These are phyloP conservation scores for Talaromyces sp. DNA, from an alignment of 2,329 filamentous ascomycete species.

Conservation along the genomic window DNA sequence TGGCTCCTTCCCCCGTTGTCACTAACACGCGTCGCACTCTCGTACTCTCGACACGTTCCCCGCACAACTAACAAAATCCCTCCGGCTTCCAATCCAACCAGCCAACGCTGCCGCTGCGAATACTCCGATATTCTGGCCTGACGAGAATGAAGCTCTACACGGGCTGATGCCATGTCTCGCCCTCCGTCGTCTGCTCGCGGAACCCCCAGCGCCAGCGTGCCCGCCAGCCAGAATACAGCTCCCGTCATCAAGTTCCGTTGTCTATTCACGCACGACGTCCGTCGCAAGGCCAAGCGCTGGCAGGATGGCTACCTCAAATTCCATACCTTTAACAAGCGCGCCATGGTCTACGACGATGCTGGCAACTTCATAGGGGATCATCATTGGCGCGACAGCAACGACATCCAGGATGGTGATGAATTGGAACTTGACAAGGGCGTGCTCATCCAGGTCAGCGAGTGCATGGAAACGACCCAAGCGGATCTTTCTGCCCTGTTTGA, in stretches of 20 bases:
- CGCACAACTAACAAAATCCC: not conserved
- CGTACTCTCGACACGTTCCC: not conserved
- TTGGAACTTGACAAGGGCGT: slow-evolving; percentile 69
- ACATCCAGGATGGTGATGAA: slow-evolving; percentile 77
- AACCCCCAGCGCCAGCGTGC: slow-evolving; percentile 32
- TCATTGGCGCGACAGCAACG: slow-evolving; percentile 66
- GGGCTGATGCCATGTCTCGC: slow-evolving; percentile 16
- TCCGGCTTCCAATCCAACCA: not conserved
- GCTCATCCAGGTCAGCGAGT: slow-evolving; percentile 75
- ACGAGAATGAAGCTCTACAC: not conserved
- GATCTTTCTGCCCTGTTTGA: slow-evolving; percentile 71
- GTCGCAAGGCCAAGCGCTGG: slow-evolving; percentile 86
- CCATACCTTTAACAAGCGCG: slow-evolving; percentile 82
- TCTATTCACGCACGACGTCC: slow-evolving; percentile 79
- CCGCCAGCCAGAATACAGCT: slow-evolving; percentile 59
- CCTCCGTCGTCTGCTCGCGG: slow-evolving; percentile 22
- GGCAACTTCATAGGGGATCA: slow-evolving; percentile 78
- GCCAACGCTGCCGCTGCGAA: not conserved
- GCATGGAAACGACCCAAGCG: slow-evolving; percentile 65
- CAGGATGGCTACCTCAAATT: slow-evolving; percentile 85
- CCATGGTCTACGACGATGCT: slow-evolving; percentile 83
- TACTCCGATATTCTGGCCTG: not conserved
- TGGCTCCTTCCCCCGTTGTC: too few relatives aligned
- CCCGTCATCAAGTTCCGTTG: slow-evolving; percentile 76
- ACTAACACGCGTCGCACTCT: not conserved